Evolutionary conservation across 192 early-diverging fungal genomes (phyloP).

Genomic region (Rhizophlyctis rosea): DNA sequence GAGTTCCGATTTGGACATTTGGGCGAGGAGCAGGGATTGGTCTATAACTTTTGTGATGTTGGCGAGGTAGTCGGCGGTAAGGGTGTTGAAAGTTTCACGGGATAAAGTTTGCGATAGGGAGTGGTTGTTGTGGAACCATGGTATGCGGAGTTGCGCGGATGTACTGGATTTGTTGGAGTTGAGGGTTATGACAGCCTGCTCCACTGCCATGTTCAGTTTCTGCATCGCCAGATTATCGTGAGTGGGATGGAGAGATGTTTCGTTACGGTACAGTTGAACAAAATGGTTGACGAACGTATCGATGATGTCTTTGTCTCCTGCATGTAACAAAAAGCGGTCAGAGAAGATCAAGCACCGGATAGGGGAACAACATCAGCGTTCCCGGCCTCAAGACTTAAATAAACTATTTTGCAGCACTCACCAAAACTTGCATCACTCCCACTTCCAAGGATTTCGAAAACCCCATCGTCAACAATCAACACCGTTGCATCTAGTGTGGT

Average conservation of each 20-base stretch:
- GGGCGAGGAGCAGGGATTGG: constrained; percentile 92
- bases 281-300: constrained; percentile 91
- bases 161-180: too few species aligned
- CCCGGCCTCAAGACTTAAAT: constrained; percentile 99
- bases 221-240: too few species aligned
- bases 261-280: too few species aligned
- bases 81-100: constrained; percentile 99
- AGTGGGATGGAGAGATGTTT: too few species aligned
- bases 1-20: constrained; percentile 87
- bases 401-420: constrained; percentile 99
- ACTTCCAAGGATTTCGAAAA: constrained; percentile 98
- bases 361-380: constrained; percentile 86
- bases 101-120: constrained; percentile 93
- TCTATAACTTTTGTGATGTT: constrained; percentile 92
- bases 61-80: constrained; percentile 94
- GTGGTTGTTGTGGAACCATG: constrained; percentile 98
- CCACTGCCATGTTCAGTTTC: too few species aligned
- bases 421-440: constrained; percentile 98
- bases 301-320: constrained; percentile 95
- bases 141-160: constrained; percentile 91
- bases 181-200: too few species aligned
- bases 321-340: constrained; percentile 93
- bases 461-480: constrained; percentile 93
- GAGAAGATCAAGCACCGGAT: constrained; percentile 90
- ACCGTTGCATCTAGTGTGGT: constrained; percentile 98